A percentile compares a stretch with the other conserved stretches of the same genome.
These are phyloP conservation scores for Sporobolomyces roseus DNA, from an alignment of 768 basidiomycete genomes.

Conservation along the genomic window DNA sequence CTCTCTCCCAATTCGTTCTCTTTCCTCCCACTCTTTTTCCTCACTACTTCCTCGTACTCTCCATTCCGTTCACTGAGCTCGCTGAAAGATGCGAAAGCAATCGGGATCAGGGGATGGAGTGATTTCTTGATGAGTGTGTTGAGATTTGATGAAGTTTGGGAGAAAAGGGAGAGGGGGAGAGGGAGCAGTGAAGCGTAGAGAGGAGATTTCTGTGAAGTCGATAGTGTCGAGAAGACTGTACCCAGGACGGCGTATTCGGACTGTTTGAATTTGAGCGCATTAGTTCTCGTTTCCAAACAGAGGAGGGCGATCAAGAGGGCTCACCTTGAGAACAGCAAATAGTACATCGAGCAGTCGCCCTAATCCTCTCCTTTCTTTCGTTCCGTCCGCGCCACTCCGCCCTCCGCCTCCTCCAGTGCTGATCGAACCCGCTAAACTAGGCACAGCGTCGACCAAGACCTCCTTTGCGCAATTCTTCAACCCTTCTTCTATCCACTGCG, in stretches of 20 bases:
- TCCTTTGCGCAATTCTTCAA: constrained; percentile 37
- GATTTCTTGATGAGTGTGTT: constrained; percentile 41
- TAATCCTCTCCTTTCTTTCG: constrained; percentile 31
- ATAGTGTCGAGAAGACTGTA: constrained; percentile 36
- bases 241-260: constrained; percentile 41
- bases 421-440: background rate
- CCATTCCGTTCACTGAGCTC: constrained; percentile 33
- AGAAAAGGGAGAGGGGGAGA: constrained; percentile 33
- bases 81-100: constrained; percentile 42
- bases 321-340: constrained; percentile 42
- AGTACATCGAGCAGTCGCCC: constrained; percentile 41
- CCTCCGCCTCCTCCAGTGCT: background rate
- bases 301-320: background rate
- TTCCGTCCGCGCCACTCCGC: no score
- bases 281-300: background rate
- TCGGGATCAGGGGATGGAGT: constrained; percentile 33
- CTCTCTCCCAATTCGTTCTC: constrained; percentile 44
- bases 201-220: background rate
- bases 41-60: constrained; percentile 43
- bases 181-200: constrained; percentile 40
- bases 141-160: constrained; percentile 31
- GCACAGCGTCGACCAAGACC: constrained; percentile 35
- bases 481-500: constrained; percentile 36
- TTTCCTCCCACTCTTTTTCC: constrained; percentile 37
- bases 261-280: constrained; percentile 13